Conservation (phyloP, 208 protist genomes). For the Acanthamoeba lugdunensis region DNA sequence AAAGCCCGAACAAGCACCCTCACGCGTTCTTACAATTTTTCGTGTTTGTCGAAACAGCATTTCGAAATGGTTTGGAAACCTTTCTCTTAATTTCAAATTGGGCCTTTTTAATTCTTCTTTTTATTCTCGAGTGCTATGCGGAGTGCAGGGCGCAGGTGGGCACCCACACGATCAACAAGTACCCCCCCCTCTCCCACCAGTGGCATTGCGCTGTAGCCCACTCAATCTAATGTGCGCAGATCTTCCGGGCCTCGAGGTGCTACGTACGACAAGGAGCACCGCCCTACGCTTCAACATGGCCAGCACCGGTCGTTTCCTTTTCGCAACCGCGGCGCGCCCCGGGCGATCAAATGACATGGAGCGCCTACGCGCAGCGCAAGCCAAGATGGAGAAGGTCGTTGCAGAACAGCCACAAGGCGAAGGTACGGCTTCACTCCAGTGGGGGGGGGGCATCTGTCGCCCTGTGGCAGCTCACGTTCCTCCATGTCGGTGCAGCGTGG, state of each 20-base stretch:
- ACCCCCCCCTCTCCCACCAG: too few species aligned
- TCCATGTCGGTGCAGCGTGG: background rate
- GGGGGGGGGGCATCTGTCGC: too few species aligned
- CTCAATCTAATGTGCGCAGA: too few species aligned
- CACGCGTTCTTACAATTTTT: background rate
- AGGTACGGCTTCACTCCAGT: background rate
- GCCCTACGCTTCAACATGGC: too few species aligned
- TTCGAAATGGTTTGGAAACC: too few species aligned
- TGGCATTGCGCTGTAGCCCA: too few species aligned
- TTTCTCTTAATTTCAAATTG: background rate
- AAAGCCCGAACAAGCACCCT: background rate
- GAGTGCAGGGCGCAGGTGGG: too few species aligned
- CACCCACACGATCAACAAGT: too few species aligned
- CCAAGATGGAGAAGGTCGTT: background rate
- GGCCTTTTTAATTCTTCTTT: background rate
- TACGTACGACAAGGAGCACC: too few species aligned
- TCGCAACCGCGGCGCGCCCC: background rate
- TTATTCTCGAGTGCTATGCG: too few species aligned
- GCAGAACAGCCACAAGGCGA: slow-evolving; percentile 30
- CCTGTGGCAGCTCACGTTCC: background rate
- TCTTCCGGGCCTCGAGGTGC: too few species aligned
- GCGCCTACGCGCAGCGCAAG: background rate
- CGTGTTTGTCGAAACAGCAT: too few species aligned
- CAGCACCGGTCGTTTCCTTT: background rate
- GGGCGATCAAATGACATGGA: background rate